Evolutionary conservation across 176 grass and related monocot genomes (phyloP), one percentile per base, ranked within the genome.

Genomic region (Phyllostachys edulis): DNA sequence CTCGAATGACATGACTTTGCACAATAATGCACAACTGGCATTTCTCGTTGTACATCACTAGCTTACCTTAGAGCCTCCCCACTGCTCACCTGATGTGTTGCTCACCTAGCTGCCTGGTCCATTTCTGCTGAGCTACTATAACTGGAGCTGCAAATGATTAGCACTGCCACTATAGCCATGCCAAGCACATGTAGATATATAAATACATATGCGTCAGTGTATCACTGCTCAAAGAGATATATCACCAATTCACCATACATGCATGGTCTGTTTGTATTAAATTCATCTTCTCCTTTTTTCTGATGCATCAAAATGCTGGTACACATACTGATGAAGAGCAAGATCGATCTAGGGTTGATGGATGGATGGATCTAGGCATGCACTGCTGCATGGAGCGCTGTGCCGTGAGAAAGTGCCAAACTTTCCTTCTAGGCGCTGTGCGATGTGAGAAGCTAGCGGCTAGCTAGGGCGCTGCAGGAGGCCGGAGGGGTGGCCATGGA

Each of bases 381-480:
- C 29, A 62, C 74, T 87, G 79, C 83, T 81, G 84, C 73, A 40
- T 68, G 84, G 64, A 85, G 69, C 67, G 67, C 39, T 78, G 84
- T 83, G 75, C 81, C 56, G 57, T 38, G 79, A 49, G 67, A 90
- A 87, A 71, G 79, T 83, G 84, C 84, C 88, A 90, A 83, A 87
- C 60, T 83, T 86, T 90, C 80, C 74, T 83, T 90, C 73, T 41
- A 67, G 66, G 84, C 26, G 78, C 78, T 90, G 88, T 86, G 83
- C 66, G 64, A 76, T 90, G 64, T 16, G 84, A 50, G 63, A 5
- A 21, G 45, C 50, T 47, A 49, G 14, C 11, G 69, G 56, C 66
- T 50, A 59, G 73, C 32, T 76, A 79, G 45, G 27, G 37, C 51
- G 34, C 27, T 77, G 77, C 47, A 20, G 38, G 75, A 79, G 40